Evolutionary conservation across 306 rosid genomes (phyloP), one percentile per base, ranked within the genome.

Genomic region (Vigna hirtella): DNA sequence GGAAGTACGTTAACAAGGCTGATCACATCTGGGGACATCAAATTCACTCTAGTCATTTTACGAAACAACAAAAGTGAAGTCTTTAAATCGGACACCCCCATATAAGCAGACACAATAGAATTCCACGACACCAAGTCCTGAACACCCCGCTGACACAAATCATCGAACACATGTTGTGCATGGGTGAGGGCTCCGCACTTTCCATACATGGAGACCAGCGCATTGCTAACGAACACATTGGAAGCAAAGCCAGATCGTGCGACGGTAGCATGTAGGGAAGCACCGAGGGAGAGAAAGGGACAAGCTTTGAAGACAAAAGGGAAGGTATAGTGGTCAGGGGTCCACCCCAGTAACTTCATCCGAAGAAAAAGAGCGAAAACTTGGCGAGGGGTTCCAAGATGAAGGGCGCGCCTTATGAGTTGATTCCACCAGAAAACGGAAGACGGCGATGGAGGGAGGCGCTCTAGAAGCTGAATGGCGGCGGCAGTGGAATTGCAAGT

Each of bases 51-150:
- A 24, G 73, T 81, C 97, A 91, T 93, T 74, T 42, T 66, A 6
- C 14, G 73, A 56, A 93, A 92, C 75, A 87, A 42, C 10, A 9
- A 42, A 16, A 2, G 4, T 16, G n/a, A 93, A 72, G 65, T 72
- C 20, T 36, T 61, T 0, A 77, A 62, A 66, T 90, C 79, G 56
- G 77, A 85, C 32, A 71, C 76, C 47, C 85, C 91, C 16, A 74
- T 80, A 57, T 84, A 87, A 65, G 90, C 83, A 22, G 96, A 86
- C 9, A 91, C 88, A 32, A 93, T 63, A 3, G 98, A 87, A 81
- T 93, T 91, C 97, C 97, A 93, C 0, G 98, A 86, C 69, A 91
- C 96, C 62, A 86, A 78, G 79, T 93, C 98, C 16, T 75, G 77
- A 64, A 90, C 78, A 72, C 90, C 91, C 78, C 89, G 82, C 1